These are phyloP conservation scores for Dissophora globulifera DNA, from an alignment of 192 early-diverging fungal species.

Conservation along the genomic window DNA sequence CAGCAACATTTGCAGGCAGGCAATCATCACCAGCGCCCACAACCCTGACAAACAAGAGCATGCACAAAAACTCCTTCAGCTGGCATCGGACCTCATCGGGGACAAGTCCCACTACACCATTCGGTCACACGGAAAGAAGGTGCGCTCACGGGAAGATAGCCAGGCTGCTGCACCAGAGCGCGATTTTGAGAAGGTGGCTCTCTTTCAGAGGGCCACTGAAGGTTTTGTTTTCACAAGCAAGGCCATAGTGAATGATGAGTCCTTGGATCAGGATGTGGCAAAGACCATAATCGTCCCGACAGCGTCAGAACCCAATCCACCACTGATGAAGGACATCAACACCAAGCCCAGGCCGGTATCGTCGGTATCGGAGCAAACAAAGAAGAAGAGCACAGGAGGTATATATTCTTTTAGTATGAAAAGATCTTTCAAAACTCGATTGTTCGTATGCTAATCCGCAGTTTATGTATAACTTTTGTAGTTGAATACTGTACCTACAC, in stretches of 20 bases:
- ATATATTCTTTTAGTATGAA: no score
- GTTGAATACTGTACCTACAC: slow-evolving; percentile 62
- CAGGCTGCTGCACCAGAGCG: slow-evolving; percentile 20
- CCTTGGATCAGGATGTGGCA: slow-evolving; percentile 10
- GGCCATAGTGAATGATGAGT: slow-evolving; percentile 22
- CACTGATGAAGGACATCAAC: slow-evolving; percentile 44
- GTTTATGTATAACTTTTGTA: no score
- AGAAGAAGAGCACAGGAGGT: slow-evolving; percentile 46
- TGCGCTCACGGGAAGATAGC: slow-evolving; percentile 32
- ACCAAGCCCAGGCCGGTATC: slow-evolving; percentile 42
- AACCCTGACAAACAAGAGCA: slow-evolving; percentile 17
- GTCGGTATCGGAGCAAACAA: slow-evolving; percentile 17
- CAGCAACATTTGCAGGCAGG: slow-evolving; percentile 17
- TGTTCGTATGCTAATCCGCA: background rate
- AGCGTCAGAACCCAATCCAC: slow-evolving; percentile 23
- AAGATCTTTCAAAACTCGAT: background rate
- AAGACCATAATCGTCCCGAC: slow-evolving; percentile 24
- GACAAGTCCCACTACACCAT: slow-evolving; percentile 49
- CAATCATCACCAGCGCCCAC: background rate
- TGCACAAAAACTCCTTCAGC: slow-evolving; percentile 25
- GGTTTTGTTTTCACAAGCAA: slow-evolving; percentile 60
- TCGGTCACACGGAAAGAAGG: slow-evolving; percentile 50
- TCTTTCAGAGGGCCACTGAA: slow-evolving; percentile 58
- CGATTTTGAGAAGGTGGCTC: slow-evolving; percentile 40
- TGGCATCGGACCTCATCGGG: slow-evolving; percentile 26